Evolutionary conservation across 495 filamentous ascomycete genomes (phyloP), one percentile per base, ranked within the genome.

Genomic region (Xylaria palmicola): DNA sequence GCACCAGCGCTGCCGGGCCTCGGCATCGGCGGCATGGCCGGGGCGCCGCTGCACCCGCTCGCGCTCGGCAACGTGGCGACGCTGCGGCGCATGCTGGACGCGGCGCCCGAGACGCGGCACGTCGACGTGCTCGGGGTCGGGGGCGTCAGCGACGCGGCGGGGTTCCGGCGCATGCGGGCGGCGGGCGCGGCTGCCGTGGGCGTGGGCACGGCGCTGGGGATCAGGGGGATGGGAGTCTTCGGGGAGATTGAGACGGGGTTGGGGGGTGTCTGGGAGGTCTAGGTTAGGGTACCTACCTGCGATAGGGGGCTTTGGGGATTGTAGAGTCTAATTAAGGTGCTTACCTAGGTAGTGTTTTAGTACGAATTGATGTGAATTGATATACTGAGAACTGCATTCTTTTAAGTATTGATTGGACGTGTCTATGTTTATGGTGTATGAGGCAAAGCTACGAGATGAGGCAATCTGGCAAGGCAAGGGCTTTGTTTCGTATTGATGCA

Each of bases 21-120:
- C 0, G 86, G 87, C 0, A 77, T 90, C 6, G 88, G 88, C 0
- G 88, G 88, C 0, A 71, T 91, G 64, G 88, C 84, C 0, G 88
- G 88, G 0, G 76, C 84, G 32, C 80, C 86, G 47, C 68, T 91
- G 52, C 88, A 91, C 72, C 86, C 88, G 4, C 75, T 91, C 1
- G 87, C 88, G n/a, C 67, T 91, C 27, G 88, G 89, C 12, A 91
- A 91, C 65, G 88, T 91, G 22, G 71, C 68, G 40, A 86, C 83
- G 7, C 73, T 91, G 19, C 69, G 85, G 19, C 63, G 64, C 47
- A 63, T 87, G 78, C 64, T 90, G 29, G 81, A 86, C 64, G 72
- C 72, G 52, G 30, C 40, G 3, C 26, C 29, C 30, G 62, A 63
- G 1, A 65, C 72, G 48, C 52, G 66, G 13, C 69, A 75, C 26